Base-by-base conservation (phyloP, 2,329 filamentous ascomycete genomes). In the Ustilaginoidea virens region DNA sequence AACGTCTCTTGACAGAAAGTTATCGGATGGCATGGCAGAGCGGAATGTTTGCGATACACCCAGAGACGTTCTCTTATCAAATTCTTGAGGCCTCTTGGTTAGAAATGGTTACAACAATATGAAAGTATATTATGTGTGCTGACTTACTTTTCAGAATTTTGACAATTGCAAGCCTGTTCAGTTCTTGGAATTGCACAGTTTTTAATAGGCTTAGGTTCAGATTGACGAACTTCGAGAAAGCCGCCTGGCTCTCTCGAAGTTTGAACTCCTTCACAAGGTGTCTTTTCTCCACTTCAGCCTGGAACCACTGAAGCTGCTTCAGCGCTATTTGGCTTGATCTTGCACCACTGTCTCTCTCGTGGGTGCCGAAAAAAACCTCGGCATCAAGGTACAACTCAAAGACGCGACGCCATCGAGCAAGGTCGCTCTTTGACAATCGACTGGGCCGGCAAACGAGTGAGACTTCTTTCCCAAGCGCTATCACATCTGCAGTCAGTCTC, bases 71-170 rank as follows among this genome's bases (percentile, higher is more conserved):
- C 74, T 70, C 52, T 92, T 92, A 53, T 90, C 80, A 47, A 92
- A 92, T 54, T 87, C 73, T 85, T 12, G n/a, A 8, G 23, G 17
- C n/a, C 23, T 13, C 14, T 18, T 13, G 13, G 5, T 9, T 15
- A 3, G 5, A 21, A 21, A 12, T 13, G n/a, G 19, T 13, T 11
- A 18, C 12, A 15, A 5, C 9, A 10, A 15, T 15, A 12, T 17
- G n/a, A n/a, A n/a, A n/a, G n/a, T n/a, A n/a, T n/a, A n/a, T n/a
- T n/a, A n/a, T n/a, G n/a, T n/a, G n/a, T n/a, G n/a, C n/a, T n/a
- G n/a, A 51, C 66, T 36, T 48, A 79, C 76, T 92, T 51, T 92
- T 92, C 30, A 92, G 55, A 29, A 92, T 92, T 51, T 92, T 92
- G 19, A 60, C 60, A 42, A 90, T 71, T 1, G 83, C 83, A 17